Percentiles rank a stretch among this genome's conserved stretches.
These are phyloP conservation scores for Viola pubescens DNA, from an alignment of 441 rosid genomes.

Conservation along the genomic window DNA sequence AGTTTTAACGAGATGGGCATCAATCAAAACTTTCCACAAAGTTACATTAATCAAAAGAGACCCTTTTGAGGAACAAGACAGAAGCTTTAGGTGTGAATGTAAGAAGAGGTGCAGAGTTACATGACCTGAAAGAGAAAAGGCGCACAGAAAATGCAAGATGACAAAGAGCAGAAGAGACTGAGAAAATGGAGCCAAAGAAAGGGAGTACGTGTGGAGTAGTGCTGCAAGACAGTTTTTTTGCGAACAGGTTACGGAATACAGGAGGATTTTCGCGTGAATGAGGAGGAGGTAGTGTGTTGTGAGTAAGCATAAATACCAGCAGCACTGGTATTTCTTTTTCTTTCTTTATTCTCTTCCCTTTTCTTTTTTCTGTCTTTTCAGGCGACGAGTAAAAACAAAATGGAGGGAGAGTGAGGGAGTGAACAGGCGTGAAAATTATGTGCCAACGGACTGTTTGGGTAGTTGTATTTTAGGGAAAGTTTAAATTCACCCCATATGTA, in stretches of 20 bases:
- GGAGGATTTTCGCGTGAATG: constrained; percentile 36
- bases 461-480: neutral
- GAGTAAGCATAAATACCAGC: constrained; percentile 35
- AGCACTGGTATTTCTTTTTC: neutral
- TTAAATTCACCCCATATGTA: neutral
- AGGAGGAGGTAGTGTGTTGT: constrained; percentile 33
- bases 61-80: constrained; percentile 11
- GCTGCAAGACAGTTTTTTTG: constrained; percentile 9
- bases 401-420: constrained; percentile 11
- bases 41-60: constrained; percentile 34
- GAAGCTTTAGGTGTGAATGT: constrained; percentile 4
- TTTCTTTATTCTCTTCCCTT: neutral
- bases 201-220: neutral
- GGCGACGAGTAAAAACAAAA: constrained; percentile 11
- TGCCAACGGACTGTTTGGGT: constrained; percentile 1
- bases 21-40: constrained; percentile 18
- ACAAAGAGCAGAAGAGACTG: constrained; percentile 6
- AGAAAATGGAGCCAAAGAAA: constrained; percentile 11
- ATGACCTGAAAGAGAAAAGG: constrained; percentile 16
- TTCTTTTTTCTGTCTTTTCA: neutral
- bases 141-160: constrained; percentile 11
- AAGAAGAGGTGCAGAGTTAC: constrained; percentile 17
- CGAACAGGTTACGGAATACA: constrained; percentile 20
- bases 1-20: constrained; percentile 28
- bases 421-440: constrained; percentile 7